These are phyloP conservation scores for Physcomitrellopsis africana DNA, from an alignment of 225 moss, liverwort and hornwort genomes.

Conservation along the genomic window DNA sequence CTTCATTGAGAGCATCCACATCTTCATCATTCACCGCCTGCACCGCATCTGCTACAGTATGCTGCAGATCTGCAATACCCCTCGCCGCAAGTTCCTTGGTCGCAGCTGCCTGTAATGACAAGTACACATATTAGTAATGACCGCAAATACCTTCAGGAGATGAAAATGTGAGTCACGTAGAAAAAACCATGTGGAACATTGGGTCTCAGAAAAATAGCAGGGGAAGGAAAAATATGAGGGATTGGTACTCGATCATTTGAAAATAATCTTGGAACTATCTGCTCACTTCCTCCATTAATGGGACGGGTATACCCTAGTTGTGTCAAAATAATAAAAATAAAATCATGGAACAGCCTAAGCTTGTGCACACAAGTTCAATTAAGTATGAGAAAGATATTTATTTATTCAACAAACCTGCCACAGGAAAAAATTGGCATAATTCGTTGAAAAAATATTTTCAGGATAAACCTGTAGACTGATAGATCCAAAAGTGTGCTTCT, in stretches of 20 bases:
- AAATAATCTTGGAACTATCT: neutral
- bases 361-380: no score
- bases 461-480: no score
- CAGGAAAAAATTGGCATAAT: no score
- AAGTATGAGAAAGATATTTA: neutral
- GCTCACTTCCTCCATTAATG: no score
- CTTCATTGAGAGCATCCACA: conserved; percentile 33
- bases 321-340: no score
- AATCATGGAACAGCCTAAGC: no score
- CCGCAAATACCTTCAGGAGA: neutral
- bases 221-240: neutral
- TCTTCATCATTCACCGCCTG: conserved; percentile 42
- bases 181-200: neutral
- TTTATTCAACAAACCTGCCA: neutral
- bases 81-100: conserved; percentile 55
- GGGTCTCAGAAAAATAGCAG: conserved; percentile 7
- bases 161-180: conserved; percentile 7
- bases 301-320: no score
- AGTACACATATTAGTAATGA: conserved; percentile 1
- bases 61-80: conserved; percentile 86
- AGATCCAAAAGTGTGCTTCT: neutral
- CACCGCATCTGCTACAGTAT: conserved; percentile 60
- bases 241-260: neutral
- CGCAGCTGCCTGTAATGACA: conserved; percentile 70
- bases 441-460: no score